Evolutionary conservation across 768 basidiomycete genomes (phyloP), one percentile per base, ranked within the genome.

Genomic region (Cantharellus anzutake): DNA sequence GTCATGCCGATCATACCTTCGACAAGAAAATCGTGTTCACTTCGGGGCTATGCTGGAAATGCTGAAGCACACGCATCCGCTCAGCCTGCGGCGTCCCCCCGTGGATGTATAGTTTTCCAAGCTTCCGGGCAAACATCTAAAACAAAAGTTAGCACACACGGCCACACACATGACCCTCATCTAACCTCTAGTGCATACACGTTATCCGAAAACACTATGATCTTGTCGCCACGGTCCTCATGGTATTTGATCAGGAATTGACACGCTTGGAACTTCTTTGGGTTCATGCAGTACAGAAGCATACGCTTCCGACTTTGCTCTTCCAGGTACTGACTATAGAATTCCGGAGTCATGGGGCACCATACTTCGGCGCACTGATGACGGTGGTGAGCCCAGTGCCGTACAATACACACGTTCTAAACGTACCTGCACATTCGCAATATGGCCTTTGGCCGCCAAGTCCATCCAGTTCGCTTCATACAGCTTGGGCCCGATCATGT

Each of bases 401-500:
- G 40, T 3, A 20, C 7, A 38, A 34, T 7, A 11, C 11, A 1
- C 7, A 11, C 44, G 38, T 3, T 16, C 7, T 20, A 38, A 68
- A 61, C 77, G 65, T 69, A 92, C 92, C 82, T 98, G 93, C n/a
- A 99, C 96, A 67, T 96, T 98, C 4, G 96, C 96, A 67, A 99
- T 99, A 70, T 99, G 96, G 2, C 96, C 96, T 71, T 98, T 98
- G 62, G 90, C 91, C 58, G 96, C 96, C 65, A 99, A 81, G 71
- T 99, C 96, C 94, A 99, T 98, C 96, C 96, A 99, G 69, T 99
- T 99, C 3, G 96, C 96, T 72, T 99, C 96, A 68, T 99, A 99
- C 39, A 99, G 78, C 71, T 99, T 99, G 5, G 96, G 96, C 4
- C 96, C 96, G 70, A 99, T 98, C 83, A 98, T 88, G 68, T 98